Evolutionary conservation across 306 rosid genomes (phyloP).

Genomic region (Herpetospermum pedunculosum): DNA sequence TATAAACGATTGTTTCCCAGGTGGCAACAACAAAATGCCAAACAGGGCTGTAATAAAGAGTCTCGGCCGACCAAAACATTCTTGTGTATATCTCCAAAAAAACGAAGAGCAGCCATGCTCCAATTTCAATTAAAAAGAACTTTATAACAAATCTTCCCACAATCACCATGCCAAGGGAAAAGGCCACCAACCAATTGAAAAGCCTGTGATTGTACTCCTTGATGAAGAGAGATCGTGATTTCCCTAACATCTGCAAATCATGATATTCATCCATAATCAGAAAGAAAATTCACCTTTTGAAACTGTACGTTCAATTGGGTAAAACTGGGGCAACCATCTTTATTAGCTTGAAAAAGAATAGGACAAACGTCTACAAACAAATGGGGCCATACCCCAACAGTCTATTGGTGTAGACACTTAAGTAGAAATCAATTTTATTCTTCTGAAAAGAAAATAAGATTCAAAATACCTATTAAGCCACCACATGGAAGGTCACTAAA

Average conservation of each 20-base stretch:
- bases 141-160: constrained; percentile 78
- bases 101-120: constrained; percentile 86
- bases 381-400: background rate
- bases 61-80: constrained; percentile 93
- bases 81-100: constrained; percentile 92
- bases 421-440: background rate
- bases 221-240: constrained; percentile 64
- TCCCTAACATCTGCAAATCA: constrained; percentile 68
- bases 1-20: constrained; percentile 89
- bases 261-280: constrained; percentile 6
- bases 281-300: constrained; percentile 14
- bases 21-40: constrained; percentile 79
- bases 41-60: constrained; percentile 78
- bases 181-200: constrained; percentile 95
- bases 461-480: background rate
- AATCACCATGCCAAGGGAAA: constrained; percentile 82
- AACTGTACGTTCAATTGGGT: background rate
- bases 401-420: background rate
- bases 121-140: constrained; percentile 71
- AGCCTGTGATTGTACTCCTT: constrained; percentile 86
- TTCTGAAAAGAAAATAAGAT: background rate
- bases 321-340: background rate
- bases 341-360: background rate
- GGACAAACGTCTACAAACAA: background rate
- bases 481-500: background rate